Evolutionary conservation across 768 basidiomycete species (phyloP).

Genomic region (Mycena capillaripes): DNA sequence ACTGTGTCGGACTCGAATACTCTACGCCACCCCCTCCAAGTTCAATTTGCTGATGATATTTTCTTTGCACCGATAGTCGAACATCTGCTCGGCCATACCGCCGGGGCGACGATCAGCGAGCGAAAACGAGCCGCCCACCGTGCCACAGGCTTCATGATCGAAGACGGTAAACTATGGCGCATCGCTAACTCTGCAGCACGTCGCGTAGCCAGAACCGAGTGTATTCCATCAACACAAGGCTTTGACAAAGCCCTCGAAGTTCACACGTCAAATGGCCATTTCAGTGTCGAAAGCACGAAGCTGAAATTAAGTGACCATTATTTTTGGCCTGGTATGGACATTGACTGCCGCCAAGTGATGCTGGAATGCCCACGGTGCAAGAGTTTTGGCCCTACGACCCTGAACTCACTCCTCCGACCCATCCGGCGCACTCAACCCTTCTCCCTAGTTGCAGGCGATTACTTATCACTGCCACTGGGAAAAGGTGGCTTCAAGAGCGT

Average conservation of each 20-base stretch:
- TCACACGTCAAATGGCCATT: slow-evolving; percentile 39
- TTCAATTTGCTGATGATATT: slow-evolving; percentile 33
- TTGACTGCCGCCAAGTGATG: slow-evolving; percentile 35
- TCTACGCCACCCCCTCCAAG: too few species aligned
- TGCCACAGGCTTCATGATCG: slow-evolving; percentile 23
- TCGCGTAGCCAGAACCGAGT: too few species aligned
- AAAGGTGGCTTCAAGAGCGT: slow-evolving; percentile 41
- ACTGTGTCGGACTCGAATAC: too few species aligned
- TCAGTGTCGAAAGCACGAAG: slow-evolving; percentile 41
- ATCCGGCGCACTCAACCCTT: slow-evolving; percentile 45
- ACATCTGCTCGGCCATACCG: slow-evolving; percentile 16
- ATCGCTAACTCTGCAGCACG: slow-evolving; percentile 12
- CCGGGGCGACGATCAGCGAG: slow-evolving; percentile 28
- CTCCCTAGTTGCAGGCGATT: slow-evolving; percentile 46
- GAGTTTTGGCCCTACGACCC: slow-evolving; percentile 38
- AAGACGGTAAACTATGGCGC: slow-evolving; percentile 34
- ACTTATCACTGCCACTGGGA: slow-evolving; percentile 42
- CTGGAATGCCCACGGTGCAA: slow-evolving; percentile 42
- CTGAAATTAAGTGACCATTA: slow-evolving; percentile 36
- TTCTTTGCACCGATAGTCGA: slow-evolving; percentile 33
- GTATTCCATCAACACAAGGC: slow-evolving; percentile 24
- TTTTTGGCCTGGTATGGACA: too few species aligned
- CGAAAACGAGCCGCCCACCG: slow-evolving; percentile 14
- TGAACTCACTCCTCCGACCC: slow-evolving; percentile 45
- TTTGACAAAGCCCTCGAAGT: slow-evolving; percentile 25